phyloP scores from a whole-genome alignment of 768 basidiomycete species.

The Pseudohyphozyma bogoriensis region DNA sequence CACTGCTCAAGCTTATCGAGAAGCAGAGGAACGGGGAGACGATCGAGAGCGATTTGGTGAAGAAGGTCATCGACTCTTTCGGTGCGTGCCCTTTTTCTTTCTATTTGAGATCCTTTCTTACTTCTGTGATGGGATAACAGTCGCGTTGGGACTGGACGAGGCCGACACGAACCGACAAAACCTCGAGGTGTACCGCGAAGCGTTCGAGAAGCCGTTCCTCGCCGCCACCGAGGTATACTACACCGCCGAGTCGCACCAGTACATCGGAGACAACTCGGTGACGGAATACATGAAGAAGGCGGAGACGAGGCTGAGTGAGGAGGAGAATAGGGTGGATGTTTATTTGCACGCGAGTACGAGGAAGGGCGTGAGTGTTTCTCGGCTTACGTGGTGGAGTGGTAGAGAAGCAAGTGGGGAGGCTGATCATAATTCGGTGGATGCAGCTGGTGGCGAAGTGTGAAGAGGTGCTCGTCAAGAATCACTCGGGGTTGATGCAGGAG shows the following conservation, averaged over 20 bases:
- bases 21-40: slow-evolving; percentile 85
- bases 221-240: slow-evolving; percentile 83
- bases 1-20: slow-evolving; percentile 81
- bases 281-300: slow-evolving; percentile 93
- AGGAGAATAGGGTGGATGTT: slow-evolving; percentile 87
- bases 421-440: slow-evolving; percentile 25
- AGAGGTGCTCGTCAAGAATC: slow-evolving; percentile 78
- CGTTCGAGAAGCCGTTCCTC: slow-evolving; percentile 83
- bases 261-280: slow-evolving; percentile 75
- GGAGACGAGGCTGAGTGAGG: slow-evolving; percentile 81
- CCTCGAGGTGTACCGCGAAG: slow-evolving; percentile 82
- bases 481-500: slow-evolving; percentile 76
- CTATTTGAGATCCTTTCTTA: no score
- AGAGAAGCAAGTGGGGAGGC: not conserved
- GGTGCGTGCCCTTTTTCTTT: slow-evolving; percentile 35
- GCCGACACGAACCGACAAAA: slow-evolving; percentile 83
- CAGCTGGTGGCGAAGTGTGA: slow-evolving; percentile 56
- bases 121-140: slow-evolving; percentile 29
- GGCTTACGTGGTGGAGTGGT: slow-evolving; percentile 40
- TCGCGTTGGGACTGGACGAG: slow-evolving; percentile 89
- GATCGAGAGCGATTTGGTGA: slow-evolving; percentile 84
- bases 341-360: slow-evolving; percentile 84
- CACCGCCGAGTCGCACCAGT: slow-evolving; percentile 79
- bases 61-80: slow-evolving; percentile 89
- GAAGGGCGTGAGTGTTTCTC: slow-evolving; percentile 46